These are phyloP conservation scores for Fusarium circinatum DNA, from an alignment of 2,329 filamentous ascomycete genomes.

Conservation along the genomic window DNA sequence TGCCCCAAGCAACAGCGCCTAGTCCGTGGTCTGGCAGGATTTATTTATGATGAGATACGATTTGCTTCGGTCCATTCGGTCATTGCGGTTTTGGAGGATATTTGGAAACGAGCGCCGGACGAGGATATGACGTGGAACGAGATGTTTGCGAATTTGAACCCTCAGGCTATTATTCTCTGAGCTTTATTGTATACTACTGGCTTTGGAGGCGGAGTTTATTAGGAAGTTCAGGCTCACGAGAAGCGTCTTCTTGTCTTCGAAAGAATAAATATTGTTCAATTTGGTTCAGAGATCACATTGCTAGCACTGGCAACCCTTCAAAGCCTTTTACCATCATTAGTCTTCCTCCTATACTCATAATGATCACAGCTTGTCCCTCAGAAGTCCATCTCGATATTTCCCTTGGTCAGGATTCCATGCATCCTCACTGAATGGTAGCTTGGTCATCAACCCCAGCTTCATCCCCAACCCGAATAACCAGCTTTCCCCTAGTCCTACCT, in stretches of 20 bases:
- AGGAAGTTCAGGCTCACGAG: too few species aligned
- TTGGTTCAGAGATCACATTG: too few species aligned
- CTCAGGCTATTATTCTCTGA: slow-evolving; percentile 41
- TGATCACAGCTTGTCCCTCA: accelerated
- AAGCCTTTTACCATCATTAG: accelerated
- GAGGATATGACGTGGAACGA: slow-evolving; percentile 36
- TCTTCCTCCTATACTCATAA: accelerated
- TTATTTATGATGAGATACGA: slow-evolving; percentile 48
- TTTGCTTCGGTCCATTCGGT: slow-evolving; percentile 53
- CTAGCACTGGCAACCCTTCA: accelerated
- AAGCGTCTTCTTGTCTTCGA: background rate
- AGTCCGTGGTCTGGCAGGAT: slow-evolving; percentile 30
- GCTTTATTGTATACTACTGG: background rate
- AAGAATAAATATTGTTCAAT: background rate
- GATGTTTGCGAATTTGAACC: slow-evolving; percentile 39
- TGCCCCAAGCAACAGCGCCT: slow-evolving; percentile 42
- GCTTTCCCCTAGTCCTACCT: slow-evolving; percentile 6
- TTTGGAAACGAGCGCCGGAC: slow-evolving; percentile 28
- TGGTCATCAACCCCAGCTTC: background rate
- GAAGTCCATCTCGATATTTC: too few species aligned
- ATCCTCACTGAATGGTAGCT: accelerated
- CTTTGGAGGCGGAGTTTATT: background rate
- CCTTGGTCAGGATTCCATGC: background rate
- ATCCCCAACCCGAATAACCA: slow-evolving; percentile 9
- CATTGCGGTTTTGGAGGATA: slow-evolving; percentile 31